A percentile compares a stretch with the other conserved stretches of the same genome.
These are phyloP conservation scores for Suillus fuscotomentosus DNA, from an alignment of 768 basidiomycete species.

Conservation along the genomic window DNA sequence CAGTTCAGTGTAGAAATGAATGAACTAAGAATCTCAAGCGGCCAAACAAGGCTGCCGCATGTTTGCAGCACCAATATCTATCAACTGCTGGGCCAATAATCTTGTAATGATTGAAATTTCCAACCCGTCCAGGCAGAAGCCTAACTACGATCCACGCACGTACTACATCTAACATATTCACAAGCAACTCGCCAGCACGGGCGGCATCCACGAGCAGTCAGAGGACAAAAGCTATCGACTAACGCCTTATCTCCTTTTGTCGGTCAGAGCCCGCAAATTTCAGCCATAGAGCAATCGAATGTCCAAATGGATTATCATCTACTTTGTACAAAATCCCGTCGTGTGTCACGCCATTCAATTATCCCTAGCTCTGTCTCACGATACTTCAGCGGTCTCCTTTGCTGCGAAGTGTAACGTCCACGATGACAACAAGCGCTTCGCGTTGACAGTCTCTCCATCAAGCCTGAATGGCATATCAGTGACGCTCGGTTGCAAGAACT, in stretches of 20 bases:
- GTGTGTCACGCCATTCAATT: neutral
- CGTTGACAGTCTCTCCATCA: slow-evolving; percentile 82
- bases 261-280: neutral
- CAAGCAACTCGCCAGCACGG: neutral
- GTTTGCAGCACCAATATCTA: neutral
- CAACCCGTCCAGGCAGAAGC: neutral
- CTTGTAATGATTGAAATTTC: neutral
- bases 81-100: neutral
- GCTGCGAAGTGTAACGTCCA: slow-evolving; percentile 96
- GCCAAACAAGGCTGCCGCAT: slow-evolving; percentile 16
- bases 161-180: neutral
- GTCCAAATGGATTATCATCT: neutral
- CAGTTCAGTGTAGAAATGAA: neutral
- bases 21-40: neutral
- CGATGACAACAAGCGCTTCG: slow-evolving; percentile 75
- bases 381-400: slow-evolving; percentile 49
- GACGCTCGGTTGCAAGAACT: slow-evolving; percentile 13
- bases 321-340: neutral
- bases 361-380: slow-evolving; percentile 15
- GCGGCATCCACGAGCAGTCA: neutral
- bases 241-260: neutral
- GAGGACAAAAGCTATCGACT: neutral
- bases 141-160: neutral
- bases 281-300: neutral
- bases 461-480: slow-evolving; percentile 47